These are phyloP conservation scores for Tulasnella sp. DNA, from an alignment of 768 basidiomycete species.

Conservation along the genomic window DNA sequence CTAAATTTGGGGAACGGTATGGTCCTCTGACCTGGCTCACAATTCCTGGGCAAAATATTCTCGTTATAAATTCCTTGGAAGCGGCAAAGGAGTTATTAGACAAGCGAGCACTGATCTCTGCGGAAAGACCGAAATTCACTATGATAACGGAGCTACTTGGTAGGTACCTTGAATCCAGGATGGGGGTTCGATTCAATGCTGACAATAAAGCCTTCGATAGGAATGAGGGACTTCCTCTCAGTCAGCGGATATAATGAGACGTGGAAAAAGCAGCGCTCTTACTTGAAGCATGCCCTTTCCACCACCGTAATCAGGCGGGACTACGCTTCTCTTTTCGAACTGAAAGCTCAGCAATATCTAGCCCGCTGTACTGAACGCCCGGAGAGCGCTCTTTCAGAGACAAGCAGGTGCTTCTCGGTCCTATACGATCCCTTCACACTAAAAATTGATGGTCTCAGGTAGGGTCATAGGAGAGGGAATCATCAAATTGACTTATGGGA, in stretches of 20 bases:
- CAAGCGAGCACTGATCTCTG: not conserved
- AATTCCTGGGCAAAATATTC: not conserved
- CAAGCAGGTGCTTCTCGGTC: too few relatives aligned
- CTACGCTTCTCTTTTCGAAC: not conserved
- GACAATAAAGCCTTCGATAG: not conserved
- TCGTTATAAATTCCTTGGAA: not conserved
- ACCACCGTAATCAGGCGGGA: not conserved
- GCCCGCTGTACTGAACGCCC: not conserved
- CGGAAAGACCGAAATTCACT: not conserved
- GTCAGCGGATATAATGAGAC: not conserved
- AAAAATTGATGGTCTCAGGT: not conserved
- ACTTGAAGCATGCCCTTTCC: not conserved
- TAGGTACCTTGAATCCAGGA: not conserved
- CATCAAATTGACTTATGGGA: not conserved
- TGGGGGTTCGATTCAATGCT: not conserved
- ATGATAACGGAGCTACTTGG: not conserved
- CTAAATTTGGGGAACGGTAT: not conserved
- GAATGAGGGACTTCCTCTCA: not conserved
- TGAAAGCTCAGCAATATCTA: not conserved
- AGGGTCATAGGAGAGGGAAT: not conserved
- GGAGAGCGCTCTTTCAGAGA: too few relatives aligned
- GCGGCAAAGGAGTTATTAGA: not conserved
- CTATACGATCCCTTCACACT: not conserved
- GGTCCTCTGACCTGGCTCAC: not conserved
- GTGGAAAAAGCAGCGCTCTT: not conserved